Evolutionary conservation across 179 eudicot species (phyloP).

Genomic region (Patellifolia procumbens): DNA sequence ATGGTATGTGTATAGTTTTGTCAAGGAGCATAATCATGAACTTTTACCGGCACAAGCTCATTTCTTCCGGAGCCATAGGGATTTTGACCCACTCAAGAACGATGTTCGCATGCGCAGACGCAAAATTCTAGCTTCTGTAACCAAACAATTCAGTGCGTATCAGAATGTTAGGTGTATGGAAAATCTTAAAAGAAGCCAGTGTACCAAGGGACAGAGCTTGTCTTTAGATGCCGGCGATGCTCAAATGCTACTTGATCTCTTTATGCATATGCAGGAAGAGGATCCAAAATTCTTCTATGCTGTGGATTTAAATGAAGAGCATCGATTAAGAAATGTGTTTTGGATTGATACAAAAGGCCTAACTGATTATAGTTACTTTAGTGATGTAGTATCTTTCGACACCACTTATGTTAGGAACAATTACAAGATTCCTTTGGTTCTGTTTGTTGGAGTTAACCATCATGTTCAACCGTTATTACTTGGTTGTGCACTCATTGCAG

Average conservation of each 20-base stretch:
- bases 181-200: slow-evolving; percentile 37
- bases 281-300: slow-evolving; percentile 67
- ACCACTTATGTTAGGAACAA: slow-evolving; percentile 48
- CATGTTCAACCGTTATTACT: slow-evolving; percentile 54
- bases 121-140: slow-evolving; percentile 38
- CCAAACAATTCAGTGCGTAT: slow-evolving; percentile 45
- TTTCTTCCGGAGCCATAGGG: slow-evolving; percentile 51
- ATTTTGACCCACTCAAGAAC: slow-evolving; percentile 39
- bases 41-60: slow-evolving; percentile 54
- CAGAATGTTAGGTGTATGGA: slow-evolving; percentile 41
- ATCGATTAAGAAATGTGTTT: slow-evolving; percentile 55
- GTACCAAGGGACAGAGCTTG: slow-evolving; percentile 41
- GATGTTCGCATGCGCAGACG: slow-evolving; percentile 46
- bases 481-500: slow-evolving; percentile 59
- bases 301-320: slow-evolving; percentile 58
- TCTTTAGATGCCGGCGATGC: slow-evolving; percentile 50
- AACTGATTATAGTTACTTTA: slow-evolving; percentile 52
- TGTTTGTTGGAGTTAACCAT: slow-evolving; percentile 64
- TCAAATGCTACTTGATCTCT: slow-evolving; percentile 50
- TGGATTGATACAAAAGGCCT: slow-evolving; percentile 68
- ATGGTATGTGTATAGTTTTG: slow-evolving; percentile 55
- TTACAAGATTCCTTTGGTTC: slow-evolving; percentile 54
- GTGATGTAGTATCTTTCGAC: slow-evolving; percentile 64
- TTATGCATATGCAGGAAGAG: slow-evolving; percentile 61
- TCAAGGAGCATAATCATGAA: slow-evolving; percentile 73